Evolutionary conservation across 2,329 filamentous ascomycete species (phyloP).

Genomic region (Aspergillus sp.): DNA sequence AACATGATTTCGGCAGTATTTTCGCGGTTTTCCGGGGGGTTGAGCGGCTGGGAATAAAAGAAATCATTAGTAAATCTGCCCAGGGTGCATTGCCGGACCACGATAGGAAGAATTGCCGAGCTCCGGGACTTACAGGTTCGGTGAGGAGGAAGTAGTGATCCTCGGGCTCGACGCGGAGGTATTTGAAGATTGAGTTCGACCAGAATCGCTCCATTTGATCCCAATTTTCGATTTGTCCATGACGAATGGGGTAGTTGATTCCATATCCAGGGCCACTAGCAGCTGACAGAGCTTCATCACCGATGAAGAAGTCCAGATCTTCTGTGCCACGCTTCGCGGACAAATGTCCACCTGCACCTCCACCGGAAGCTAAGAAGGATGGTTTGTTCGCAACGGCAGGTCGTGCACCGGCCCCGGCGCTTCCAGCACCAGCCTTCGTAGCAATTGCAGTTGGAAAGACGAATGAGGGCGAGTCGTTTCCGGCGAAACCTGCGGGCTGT

Average conservation of each 20-base stretch:
- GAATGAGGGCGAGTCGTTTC: constrained; percentile 98
- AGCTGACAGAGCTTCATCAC: constrained; percentile 88
- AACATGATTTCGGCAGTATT: constrained; percentile 99
- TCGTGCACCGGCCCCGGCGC: constrained; percentile 72
- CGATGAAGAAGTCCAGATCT: constrained; percentile 98
- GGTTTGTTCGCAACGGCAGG: constrained; percentile 93
- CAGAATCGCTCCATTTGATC: constrained; percentile 99
- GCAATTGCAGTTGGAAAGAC: constrained; percentile 99
- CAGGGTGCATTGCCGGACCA: not conserved
- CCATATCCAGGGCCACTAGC: constrained; percentile 88
- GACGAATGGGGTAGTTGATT: constrained; percentile 94
- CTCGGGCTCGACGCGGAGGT: constrained; percentile 94
- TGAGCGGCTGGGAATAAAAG: constrained; percentile 67
- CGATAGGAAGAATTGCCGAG: not conserved
- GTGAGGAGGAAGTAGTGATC: constrained; percentile 98
- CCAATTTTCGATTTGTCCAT: constrained; percentile 99
- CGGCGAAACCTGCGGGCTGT: constrained; percentile 76
- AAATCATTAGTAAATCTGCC: not conserved
- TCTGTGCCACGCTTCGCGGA: constrained; percentile 93
- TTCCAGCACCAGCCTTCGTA: constrained; percentile 75
- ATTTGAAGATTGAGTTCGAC: constrained; percentile 99
- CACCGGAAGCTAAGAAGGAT: constrained; percentile 88
- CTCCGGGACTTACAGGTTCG: constrained; percentile 72
- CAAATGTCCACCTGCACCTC: constrained; percentile 77
- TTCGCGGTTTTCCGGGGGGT: constrained; percentile 97